Evolutionary conservation across 2,329 filamentous ascomycete species (phyloP).

Genomic region (Trichoderma koningii): DNA sequence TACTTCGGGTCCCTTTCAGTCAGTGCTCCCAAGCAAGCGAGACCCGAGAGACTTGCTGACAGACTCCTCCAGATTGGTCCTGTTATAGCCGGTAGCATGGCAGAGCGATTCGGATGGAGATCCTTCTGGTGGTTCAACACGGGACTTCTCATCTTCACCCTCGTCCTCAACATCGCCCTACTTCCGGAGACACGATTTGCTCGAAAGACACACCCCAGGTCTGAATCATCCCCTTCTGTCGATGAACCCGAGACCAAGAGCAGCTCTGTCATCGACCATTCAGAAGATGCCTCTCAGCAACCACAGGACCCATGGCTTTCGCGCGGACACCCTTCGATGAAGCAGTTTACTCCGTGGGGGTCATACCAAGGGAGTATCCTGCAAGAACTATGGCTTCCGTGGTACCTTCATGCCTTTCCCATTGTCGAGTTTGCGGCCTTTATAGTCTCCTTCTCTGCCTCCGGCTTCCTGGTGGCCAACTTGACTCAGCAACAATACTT

Average conservation of each 20-base stretch:
- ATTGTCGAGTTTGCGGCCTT: slow-evolving; percentile 21
- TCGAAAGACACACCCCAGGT: not conserved
- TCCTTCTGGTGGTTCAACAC: slow-evolving; percentile 22
- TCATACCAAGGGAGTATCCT: slow-evolving; percentile 10
- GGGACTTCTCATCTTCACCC: slow-evolving; percentile 12
- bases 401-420: slow-evolving; percentile 17
- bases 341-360: slow-evolving; percentile 14
- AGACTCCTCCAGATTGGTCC: slow-evolving; percentile 2
- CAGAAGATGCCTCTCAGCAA: not conserved
- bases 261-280: slow-evolving; percentile 10
- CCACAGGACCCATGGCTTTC: slow-evolving; percentile 11
- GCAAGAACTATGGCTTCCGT: slow-evolving; percentile 21
- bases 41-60: not conserved
- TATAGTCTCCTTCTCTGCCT: slow-evolving; percentile 13
- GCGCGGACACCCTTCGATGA: slow-evolving; percentile 10
- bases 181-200: slow-evolving; percentile 15
- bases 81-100: slow-evolving; percentile 20
- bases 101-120: slow-evolving; percentile 18
- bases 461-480: slow-evolving; percentile 10
- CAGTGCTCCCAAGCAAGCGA: accelerated
- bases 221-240: not conserved
- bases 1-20: slow-evolving; percentile 20
- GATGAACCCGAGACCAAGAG: not conserved
- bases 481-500: slow-evolving; percentile 18
- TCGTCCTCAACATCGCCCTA: slow-evolving; percentile 1